phyloP scores from a whole-genome alignment of 2,329 filamentous ascomycete species.

The Beauveria sp. region DNA sequence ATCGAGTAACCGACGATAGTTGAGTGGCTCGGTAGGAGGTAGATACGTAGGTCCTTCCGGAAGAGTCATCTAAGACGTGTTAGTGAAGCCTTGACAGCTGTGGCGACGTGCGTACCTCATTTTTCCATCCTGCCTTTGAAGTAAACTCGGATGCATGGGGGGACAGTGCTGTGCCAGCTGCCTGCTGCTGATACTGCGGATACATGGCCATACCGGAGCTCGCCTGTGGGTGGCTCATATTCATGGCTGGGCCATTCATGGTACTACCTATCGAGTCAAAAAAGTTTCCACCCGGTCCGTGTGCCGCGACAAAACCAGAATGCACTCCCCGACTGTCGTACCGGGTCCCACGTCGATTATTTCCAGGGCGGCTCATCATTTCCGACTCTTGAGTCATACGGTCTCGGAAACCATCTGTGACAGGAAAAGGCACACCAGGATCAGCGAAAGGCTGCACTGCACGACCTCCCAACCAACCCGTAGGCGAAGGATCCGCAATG shows the following conservation, averaged over 20 bases:
- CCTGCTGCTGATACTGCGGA: constrained; percentile 45
- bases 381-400: constrained; percentile 43
- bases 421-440: constrained; percentile 23
- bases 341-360: constrained; percentile 37
- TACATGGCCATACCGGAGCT: constrained; percentile 36
- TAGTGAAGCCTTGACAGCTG: constrained; percentile 10
- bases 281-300: constrained; percentile 26
- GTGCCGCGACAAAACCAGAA: constrained; percentile 25
- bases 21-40: constrained; percentile 81
- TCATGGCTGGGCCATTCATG: constrained; percentile 26
- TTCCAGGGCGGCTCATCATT: constrained; percentile 33
- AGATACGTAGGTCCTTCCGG: constrained; percentile 68
- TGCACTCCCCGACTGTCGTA: constrained; percentile 37
- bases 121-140: constrained; percentile 47
- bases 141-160: constrained; percentile 71
- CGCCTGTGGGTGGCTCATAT: constrained; percentile 26
- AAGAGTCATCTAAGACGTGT: constrained; percentile 32
- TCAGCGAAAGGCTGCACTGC: constrained; percentile 35
- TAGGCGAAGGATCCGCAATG: constrained; percentile 27
- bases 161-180: constrained; percentile 59
- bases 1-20: constrained; percentile 91
- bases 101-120: constrained; percentile 34
- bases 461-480: constrained; percentile 39
- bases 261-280: constrained; percentile 29
- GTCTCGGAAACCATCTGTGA: constrained; percentile 37